A percentile compares a stretch with the other conserved stretches of the same genome.
phyloP scores from a whole-genome alignment of 2,329 filamentous ascomycete species.

The Macrophomina tecta region DNA sequence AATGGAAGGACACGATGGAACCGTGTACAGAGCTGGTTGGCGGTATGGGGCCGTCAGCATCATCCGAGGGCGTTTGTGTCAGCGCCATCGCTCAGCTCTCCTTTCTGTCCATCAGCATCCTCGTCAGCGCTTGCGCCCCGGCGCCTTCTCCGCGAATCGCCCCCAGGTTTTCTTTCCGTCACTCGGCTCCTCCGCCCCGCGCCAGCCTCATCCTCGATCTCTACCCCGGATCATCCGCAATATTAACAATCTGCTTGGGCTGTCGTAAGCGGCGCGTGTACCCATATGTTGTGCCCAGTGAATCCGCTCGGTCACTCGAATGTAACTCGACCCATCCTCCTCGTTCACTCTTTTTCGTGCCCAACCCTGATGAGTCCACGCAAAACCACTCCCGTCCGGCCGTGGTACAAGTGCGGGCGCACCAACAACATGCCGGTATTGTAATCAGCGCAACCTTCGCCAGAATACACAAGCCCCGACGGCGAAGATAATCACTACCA shows the following conservation, averaged over 20 bases:
- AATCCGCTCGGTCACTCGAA: slow-evolving; percentile 13
- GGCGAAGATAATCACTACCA: neutral
- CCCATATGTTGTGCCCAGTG: neutral
- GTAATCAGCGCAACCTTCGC: slow-evolving; percentile 9
- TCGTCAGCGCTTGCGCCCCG: slow-evolving; percentile 1
- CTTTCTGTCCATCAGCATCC: neutral
- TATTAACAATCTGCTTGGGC: neutral
- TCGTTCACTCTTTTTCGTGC: neutral
- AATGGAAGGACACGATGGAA: slow-evolving; percentile 24
- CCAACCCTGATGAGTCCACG: slow-evolving; percentile 5
- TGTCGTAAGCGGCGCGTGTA: slow-evolving; percentile 19
- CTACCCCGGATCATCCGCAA: slow-evolving; percentile 4
- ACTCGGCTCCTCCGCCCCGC: slow-evolving; percentile 24
- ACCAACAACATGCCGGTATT: slow-evolving; percentile 12
- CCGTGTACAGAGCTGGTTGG: slow-evolving; percentile 5
- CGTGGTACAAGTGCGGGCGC: slow-evolving; percentile 20
- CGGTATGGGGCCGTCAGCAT: slow-evolving; percentile 16
- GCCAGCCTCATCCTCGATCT: neutral
- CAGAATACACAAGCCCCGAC: slow-evolving; percentile 5
- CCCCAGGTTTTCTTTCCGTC: slow-evolving; percentile 20
- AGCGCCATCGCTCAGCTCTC: slow-evolving; percentile 18
- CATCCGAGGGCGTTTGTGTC: slow-evolving; percentile 13
- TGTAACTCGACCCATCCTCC: slow-evolving; percentile 7
- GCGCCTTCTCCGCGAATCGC: slow-evolving; percentile 19
- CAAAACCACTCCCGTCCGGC: slow-evolving; percentile 4